Conservation (phyloP, 2,329 filamentous ascomycete species). For the Colletotrichum sojae region DNA sequence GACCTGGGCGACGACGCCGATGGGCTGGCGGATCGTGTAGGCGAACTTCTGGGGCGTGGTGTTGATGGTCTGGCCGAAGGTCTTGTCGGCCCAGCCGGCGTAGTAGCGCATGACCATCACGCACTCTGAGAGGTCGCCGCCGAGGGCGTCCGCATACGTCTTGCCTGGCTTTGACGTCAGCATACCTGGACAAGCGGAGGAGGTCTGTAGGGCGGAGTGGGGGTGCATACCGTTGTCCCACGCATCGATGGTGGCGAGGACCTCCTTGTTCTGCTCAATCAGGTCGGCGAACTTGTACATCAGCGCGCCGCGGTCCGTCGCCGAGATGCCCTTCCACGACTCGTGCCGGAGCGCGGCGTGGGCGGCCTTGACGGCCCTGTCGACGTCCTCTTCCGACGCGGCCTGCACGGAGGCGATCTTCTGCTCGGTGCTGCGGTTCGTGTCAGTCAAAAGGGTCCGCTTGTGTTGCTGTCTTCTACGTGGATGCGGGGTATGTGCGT, state of each 20-base stretch:
- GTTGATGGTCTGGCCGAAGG: slow-evolving; percentile 83
- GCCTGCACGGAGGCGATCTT: slow-evolving; percentile 76
- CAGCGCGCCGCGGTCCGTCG: slow-evolving; percentile 76
- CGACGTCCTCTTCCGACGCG: slow-evolving; percentile 74
- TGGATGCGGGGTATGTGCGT: slow-evolving; percentile 39
- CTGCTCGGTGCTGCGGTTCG: slow-evolving; percentile 13
- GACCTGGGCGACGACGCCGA: slow-evolving; percentile 82
- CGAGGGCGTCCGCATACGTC: slow-evolving; percentile 75
- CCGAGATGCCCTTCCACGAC: slow-evolving; percentile 77
- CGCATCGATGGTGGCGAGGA: slow-evolving; percentile 72
- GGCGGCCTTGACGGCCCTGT: slow-evolving; percentile 76
- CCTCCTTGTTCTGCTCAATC: slow-evolving; percentile 73
- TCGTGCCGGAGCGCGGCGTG: slow-evolving; percentile 77
- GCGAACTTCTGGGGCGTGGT: slow-evolving; percentile 78
- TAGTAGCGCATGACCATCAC: slow-evolving; percentile 76
- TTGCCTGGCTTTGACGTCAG: slow-evolving; percentile 56
- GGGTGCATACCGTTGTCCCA: slow-evolving; percentile 76
- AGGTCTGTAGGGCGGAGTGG: too few species aligned
- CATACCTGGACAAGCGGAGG: too few species aligned
- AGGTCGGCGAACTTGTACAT: slow-evolving; percentile 81
- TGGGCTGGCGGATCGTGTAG: slow-evolving; percentile 81
- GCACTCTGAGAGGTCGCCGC: slow-evolving; percentile 72
- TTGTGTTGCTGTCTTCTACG: background rate
- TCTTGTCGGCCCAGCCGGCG: slow-evolving; percentile 84
- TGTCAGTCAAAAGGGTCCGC: background rate